A percentile compares a stretch with the other conserved stretches of the same genome.
phyloP scores from a whole-genome alignment of 805 yeast species.

The Clavispora phyllophila region DNA sequence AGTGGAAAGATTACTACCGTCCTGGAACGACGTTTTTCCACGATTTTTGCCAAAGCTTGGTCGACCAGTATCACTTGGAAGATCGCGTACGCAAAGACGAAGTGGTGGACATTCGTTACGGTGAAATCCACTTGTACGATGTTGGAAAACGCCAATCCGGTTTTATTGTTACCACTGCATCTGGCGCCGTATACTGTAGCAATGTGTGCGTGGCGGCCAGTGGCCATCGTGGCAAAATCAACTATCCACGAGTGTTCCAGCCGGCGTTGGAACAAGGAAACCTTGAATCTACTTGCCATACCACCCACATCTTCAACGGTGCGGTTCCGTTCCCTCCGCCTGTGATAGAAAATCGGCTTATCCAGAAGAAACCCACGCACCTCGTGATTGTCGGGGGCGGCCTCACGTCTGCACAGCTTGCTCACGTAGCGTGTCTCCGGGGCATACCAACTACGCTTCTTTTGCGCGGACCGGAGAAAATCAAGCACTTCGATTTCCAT shows the following conservation, averaged over 20 bases:
- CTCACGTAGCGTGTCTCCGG: conserved; percentile 29
- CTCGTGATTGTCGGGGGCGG: conserved; percentile 44
- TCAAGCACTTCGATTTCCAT: conserved; percentile 45
- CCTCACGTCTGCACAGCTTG: conserved; percentile 42
- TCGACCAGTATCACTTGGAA: conserved; percentile 27
- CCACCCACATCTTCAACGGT: conserved; percentile 29
- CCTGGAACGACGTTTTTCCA: conserved; percentile 37
- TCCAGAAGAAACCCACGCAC: conserved; percentile 3
- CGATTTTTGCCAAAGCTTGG: conserved; percentile 34
- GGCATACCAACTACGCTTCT: conserved; percentile 32
- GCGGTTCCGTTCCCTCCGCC: conserved; percentile 21
- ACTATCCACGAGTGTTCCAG: conserved; percentile 23
- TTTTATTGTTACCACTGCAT: conserved; percentile 26
- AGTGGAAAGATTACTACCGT: conserved; percentile 40
- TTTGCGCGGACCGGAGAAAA: conserved; percentile 33
- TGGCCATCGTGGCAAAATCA: conserved; percentile 33
- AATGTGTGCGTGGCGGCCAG: conserved; percentile 29
- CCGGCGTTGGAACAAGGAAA: conserved; percentile 2
- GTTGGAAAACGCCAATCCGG: conserved; percentile 23
- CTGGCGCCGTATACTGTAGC: conserved; percentile 30
- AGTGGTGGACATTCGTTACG: conserved; percentile 29
- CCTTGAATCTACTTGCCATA: conserved; percentile 28
- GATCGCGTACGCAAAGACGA: conserved; percentile 27
- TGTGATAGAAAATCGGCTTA: conserved; percentile 4
- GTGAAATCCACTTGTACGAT: conserved; percentile 19